Base-by-base conservation (phyloP, 1,139 yeast species). In the Taiozyma onychis region DNA sequence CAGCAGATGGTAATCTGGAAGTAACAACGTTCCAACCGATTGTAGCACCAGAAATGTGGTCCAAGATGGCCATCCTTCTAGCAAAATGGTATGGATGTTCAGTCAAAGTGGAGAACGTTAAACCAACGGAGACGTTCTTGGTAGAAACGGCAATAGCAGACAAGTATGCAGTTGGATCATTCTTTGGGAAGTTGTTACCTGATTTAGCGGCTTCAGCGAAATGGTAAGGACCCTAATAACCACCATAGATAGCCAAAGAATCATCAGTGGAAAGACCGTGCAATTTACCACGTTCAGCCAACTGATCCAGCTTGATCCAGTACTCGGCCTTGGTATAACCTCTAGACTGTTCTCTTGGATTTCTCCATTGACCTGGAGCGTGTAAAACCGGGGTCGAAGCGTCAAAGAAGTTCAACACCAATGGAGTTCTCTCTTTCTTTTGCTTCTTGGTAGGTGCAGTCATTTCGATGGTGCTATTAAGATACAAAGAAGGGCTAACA, bases 231-330 rank as follows among this genome's bases (percentile, higher is more conserved):
- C 76, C 76, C 52, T 72, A 66, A 54, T 70, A 74, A 24, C 73
- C 77, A 55, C 74, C 78, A 51, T 73, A 74, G 5, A 71, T 70
- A 6, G 78, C 78, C 30, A 75, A 60, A 3, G 73, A 74, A 61
- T 76, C 81, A 41, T 80, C 80, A 51, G 76, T 61, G 57, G 76
- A 76, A 13, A 76, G 54, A 2, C 72, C 72, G 54, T 73, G 73
- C 51, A 76, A 65, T 56, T 76, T 75, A 1, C 79, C 80, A 46
- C 65, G 65, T 53, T 76, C 81, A 42, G 76, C 66, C 18, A 71
- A 50, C 53, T 74, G 66, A 2, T 80, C 79, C 27, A 75, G 57
- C 43, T 74, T 64, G 13, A 68, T 67, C 80, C 80, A 76, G 57
- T 74, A 73, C 42, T 74, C 73, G 39, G 76, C 63, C 39, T 71